Base-by-base conservation (phyloP, 495 filamentous ascomycete species). In the Letharia lupina region DNA sequence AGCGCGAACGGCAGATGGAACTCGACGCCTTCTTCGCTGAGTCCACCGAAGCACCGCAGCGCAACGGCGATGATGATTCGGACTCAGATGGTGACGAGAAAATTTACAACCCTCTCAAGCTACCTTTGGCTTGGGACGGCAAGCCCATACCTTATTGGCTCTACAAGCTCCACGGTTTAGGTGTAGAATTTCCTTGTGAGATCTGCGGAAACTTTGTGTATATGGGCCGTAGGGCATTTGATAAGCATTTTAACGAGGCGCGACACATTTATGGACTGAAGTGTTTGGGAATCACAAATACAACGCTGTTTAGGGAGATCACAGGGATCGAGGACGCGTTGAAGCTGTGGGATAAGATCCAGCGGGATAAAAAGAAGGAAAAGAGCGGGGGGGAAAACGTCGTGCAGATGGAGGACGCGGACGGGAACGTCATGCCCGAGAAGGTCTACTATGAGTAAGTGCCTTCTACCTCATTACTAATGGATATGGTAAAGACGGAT, bases 131-230 rank as follows among this genome's bases (percentile, higher is more conserved):
- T 7, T 98, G 94, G 94, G 94, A 98, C 70, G 93, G 95, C 45
- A 98, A 98, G 73, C 94, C 94, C 20, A 98, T 98, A 71, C 94
- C 94, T 18, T 98, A 93, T 80, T 98, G 94, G 94, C 85, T 98
- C 4, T 98, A 97, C 82, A 93, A 96, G 71, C 81, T 98, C 20
- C 94, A 98, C 73, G 94, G 94, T 16, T 81, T 98, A 12, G 94
- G 94, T 12, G 91, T 96, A 45, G 94, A 98, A 71, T 96, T 96
- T 69, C 82, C 87, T 5, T 98, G 94, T 78, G 93, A 98, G 72
- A 90, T 98, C 52, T 98, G 95, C 74, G 94, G 94, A 60, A 97
- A 97, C 76, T 96, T 89, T 73, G 91, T 97, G 60, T 98, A 98
- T 78, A 96, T 95, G 85, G 94, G 94, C 23, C 84, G 94, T 52